Evolutionary conservation across 1,284 basidiomycete species (phyloP).

Genomic region (Ustilago trichophora): DNA sequence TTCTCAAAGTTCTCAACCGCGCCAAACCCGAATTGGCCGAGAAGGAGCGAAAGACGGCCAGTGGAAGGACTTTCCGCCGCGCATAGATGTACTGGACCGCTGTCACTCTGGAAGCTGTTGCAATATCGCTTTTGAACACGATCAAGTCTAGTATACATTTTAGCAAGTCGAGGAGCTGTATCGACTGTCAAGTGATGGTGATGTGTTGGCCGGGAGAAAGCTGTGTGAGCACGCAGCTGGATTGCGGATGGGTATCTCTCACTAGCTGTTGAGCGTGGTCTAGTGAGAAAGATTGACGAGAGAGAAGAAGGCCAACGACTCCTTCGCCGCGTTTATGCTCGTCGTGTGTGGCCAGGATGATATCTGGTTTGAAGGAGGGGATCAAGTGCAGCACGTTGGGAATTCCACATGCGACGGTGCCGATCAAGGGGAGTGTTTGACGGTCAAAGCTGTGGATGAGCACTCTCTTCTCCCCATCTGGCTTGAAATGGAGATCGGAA

Average conservation of each 20-base stretch:
- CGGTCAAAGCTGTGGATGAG: constrained; percentile 44
- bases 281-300: constrained; percentile 2
- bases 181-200: too few relatives aligned
- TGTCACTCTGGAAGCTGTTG: too few relatives aligned
- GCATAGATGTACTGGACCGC: too few relatives aligned
- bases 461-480: neutral
- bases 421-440: constrained; percentile 37
- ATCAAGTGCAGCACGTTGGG: constrained; percentile 31
- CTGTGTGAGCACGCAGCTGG: constrained; percentile 1
- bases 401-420: constrained; percentile 26
- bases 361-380: constrained; percentile 11
- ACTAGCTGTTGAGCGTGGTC: constrained; percentile 5
- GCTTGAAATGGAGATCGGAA: neutral
- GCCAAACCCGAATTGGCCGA: constrained; percentile 91
- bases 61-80: constrained; percentile 60
- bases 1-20: constrained; percentile 95
- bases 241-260: neutral
- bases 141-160: too few relatives aligned
- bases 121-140: too few relatives aligned
- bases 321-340: constrained; percentile 36
- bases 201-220: constrained; percentile 19
- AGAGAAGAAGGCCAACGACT: constrained; percentile 24
- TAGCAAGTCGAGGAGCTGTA: too few relatives aligned
- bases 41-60: constrained; percentile 90
- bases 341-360: constrained; percentile 38